Percentiles rank a stretch among this genome's conserved stretches.
These are phyloP conservation scores for Haplosporangium sp. DNA, from an alignment of 371 early-diverging fungal genomes.

Conservation along the genomic window DNA sequence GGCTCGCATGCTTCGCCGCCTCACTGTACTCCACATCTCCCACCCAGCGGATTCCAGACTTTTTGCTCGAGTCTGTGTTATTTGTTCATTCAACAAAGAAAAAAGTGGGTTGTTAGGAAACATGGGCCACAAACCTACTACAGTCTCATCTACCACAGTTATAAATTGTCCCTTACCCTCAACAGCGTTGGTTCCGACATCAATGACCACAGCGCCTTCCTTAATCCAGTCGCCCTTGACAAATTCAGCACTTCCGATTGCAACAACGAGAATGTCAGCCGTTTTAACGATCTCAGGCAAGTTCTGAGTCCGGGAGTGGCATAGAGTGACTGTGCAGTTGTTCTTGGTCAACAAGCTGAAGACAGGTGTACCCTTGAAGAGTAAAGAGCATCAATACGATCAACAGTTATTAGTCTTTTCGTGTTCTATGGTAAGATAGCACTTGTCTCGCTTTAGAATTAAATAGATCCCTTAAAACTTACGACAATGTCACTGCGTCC, in stretches of 20 bases:
- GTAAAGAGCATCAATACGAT: background rate
- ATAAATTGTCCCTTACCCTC: conserved; percentile 57
- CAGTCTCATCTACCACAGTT: background rate
- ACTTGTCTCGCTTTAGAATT: background rate
- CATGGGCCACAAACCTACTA: background rate
- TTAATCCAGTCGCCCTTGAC: conserved; percentile 94
- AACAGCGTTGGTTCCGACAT: conserved; percentile 94
- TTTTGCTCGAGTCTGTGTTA: conserved; percentile 79
- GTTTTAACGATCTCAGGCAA: conserved; percentile 73
- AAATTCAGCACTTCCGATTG: conserved; percentile 83
- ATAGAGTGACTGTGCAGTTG: conserved; percentile 92
- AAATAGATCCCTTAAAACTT: conserved; percentile 2
- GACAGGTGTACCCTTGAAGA: conserved; percentile 82
- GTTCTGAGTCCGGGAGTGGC: conserved; percentile 86
- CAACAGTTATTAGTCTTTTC: background rate
- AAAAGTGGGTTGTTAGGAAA: background rate
- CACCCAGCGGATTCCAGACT: conserved; percentile 90
- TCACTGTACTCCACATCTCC: conserved; percentile 91
- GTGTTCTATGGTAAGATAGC: background rate
- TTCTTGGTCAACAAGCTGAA: conserved; percentile 80
- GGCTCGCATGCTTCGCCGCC: conserved; percentile 75
- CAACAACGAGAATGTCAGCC: conserved; percentile 92
- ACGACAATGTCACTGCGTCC: conserved; percentile 94
- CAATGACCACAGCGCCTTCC: conserved; percentile 91
- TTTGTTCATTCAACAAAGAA: background rate